phyloP scores from a whole-genome alignment of 73 alveolate species.

The Tetrahymena thermophila region DNA sequence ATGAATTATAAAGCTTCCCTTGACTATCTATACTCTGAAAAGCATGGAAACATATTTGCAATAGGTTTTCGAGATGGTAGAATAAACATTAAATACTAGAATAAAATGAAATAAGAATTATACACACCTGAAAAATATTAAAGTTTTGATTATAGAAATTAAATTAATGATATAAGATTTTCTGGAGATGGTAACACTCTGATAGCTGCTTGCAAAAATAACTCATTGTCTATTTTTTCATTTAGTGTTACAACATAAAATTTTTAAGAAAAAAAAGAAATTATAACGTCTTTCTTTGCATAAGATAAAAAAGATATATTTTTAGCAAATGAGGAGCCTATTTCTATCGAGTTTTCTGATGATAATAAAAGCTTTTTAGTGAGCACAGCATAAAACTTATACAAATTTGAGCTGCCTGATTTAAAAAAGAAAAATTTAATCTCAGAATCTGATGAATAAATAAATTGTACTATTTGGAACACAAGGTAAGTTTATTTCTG shows the following conservation, averaged over 20 bases:
- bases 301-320: constrained; percentile 14
- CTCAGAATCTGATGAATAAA: constrained; percentile 27
- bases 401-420: constrained; percentile 39
- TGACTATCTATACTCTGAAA: constrained; percentile 33
- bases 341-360: constrained; percentile 29
- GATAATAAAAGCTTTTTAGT: constrained; percentile 35
- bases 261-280: neutral
- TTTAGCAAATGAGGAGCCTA: constrained; percentile 29
- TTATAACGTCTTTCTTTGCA: neutral
- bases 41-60: constrained; percentile 44
- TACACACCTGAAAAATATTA: neutral
- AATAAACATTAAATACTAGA: neutral
- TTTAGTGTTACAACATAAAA: neutral
- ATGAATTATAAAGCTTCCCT: constrained; percentile 23
- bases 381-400: constrained; percentile 21
- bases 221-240: neutral
- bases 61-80: constrained; percentile 7
- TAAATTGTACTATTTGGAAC: constrained; percentile 40
- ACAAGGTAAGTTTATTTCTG: neutral
- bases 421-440: constrained; percentile 22
- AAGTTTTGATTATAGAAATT: neutral
- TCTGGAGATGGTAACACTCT: neutral
- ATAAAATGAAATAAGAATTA: neutral
- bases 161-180: constrained; percentile 32
- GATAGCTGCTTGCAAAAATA: neutral